phyloP scores from a whole-genome alignment of 2,329 filamentous ascomycete genomes.

The Venturia effusa region DNA sequence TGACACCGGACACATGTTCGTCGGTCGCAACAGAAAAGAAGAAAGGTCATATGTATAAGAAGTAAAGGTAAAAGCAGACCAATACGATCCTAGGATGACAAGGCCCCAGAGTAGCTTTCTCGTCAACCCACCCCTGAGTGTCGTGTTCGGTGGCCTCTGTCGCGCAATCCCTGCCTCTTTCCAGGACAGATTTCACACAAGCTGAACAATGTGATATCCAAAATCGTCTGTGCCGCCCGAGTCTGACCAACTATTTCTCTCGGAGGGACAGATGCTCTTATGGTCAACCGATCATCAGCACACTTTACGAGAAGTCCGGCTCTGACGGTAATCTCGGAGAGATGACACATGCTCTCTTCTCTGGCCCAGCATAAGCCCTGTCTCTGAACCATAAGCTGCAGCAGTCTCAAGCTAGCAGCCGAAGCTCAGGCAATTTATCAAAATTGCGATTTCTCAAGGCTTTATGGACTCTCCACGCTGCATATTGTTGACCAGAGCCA shows the following conservation, averaged over 20 bases:
- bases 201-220: neutral
- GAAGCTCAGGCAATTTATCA: neutral
- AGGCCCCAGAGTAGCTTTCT: neutral
- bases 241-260: neutral
- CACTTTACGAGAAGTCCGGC: neutral
- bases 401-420: neutral
- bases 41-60: neutral
- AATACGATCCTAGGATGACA: neutral
- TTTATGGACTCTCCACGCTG: conserved; percentile 30
- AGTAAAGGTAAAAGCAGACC: neutral
- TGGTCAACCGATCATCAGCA: neutral
- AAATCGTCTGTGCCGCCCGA: neutral
- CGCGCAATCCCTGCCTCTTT: neutral
- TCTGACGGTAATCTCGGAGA: neutral
- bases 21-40: neutral
- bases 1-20: neutral
- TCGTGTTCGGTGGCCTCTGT: neutral
- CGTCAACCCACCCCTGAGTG: neutral
- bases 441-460: neutral
- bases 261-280: neutral
- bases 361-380: neutral
- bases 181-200: neutral
- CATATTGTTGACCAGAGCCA: conserved; percentile 82
- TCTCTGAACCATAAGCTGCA: neutral
- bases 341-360: neutral